Conservation (phyloP, 163 green algal genomes). For the Volvox carteri region DNA sequence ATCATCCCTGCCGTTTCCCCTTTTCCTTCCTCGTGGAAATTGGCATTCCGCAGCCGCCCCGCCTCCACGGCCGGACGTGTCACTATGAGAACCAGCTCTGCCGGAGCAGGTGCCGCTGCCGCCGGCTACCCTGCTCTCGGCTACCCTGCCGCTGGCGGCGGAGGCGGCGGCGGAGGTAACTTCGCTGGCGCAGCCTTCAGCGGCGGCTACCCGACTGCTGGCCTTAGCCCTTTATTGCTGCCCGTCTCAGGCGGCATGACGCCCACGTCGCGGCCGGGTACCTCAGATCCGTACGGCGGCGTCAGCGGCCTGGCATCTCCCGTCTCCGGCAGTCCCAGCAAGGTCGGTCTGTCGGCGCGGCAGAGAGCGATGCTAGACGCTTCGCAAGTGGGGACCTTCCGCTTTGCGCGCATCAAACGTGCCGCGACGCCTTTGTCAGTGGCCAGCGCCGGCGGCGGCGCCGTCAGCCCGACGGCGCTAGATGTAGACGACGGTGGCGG, state of each 20-base stretch:
- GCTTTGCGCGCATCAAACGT: slow-evolving; percentile 37
- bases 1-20: too few species aligned
- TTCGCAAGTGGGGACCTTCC: slow-evolving; percentile 11
- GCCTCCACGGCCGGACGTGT: background rate
- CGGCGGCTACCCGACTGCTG: background rate
- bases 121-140: too few species aligned
- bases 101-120: background rate
- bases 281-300: slow-evolving; percentile 2
- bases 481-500: background rate
- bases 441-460: background rate
- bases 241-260: background rate
- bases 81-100: background rate
- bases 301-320: background rate
- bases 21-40: too few species aligned
- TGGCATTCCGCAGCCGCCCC: too few species aligned
- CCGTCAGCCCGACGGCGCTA: background rate
- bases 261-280: slow-evolving; percentile 1
- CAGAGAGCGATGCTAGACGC: slow-evolving; percentile 35
- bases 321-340: background rate
- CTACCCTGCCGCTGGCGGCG: background rate
- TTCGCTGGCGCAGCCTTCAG: background rate
- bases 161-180: too few species aligned
- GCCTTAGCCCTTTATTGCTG: background rate
- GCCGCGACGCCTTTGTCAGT: background rate
- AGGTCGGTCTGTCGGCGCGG: slow-evolving; percentile 37